Evolutionary conservation across 2,329 filamentous ascomycete genomes (phyloP), one percentile per base, ranked within the genome.

Genomic region (Trichoderma sp.): DNA sequence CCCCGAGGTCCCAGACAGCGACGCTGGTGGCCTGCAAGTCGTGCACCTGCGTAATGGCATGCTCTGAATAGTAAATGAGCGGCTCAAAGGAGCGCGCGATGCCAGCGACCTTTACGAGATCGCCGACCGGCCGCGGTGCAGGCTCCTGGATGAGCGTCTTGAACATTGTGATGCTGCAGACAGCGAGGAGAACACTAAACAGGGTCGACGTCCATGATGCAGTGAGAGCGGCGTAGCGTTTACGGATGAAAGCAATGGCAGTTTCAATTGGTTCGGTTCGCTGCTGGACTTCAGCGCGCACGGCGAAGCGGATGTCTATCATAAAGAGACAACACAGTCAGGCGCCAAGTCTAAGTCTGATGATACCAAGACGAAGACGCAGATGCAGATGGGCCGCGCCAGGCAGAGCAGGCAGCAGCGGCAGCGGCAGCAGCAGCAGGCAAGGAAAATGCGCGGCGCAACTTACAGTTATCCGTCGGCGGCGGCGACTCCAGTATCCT

Each of bases 51-150:
- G 91, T 88, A 57, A 94, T 91, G 9, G 94, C 94, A 79, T 95
- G 92, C 78, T 98, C 94, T 0, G 94, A 97, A 79, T 97, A 97
- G 83, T 96, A 96, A 74, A 98, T 97, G 58, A 98, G 87, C 6
- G 95, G 95, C 80, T 98, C 95, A 78, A 98, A 97, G 11, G 94
- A 94, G 77, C 93, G 93, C 63, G 95, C 95, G 75, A 98, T 89
- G 66, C 92, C 91, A 4, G 95, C 95, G 28, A 98, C 92, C 80
- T 97, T 97, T 79, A 97, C 92, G 18, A 98, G 86, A 79, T 98
- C 95, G 56, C 80, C 81, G 15, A 78, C 80, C 8, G 81, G 81
- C 6, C 80, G 80, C 3, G 80, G 77, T 3, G 80, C 75, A 86
- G 90, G 91, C 12, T 94, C 93, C 72, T 92, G 87, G 66, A 93